Evolutionary conservation across 805 yeast genomes (phyloP), one percentile per base, ranked within the genome.

Genomic region (Candida lessepsii): DNA sequence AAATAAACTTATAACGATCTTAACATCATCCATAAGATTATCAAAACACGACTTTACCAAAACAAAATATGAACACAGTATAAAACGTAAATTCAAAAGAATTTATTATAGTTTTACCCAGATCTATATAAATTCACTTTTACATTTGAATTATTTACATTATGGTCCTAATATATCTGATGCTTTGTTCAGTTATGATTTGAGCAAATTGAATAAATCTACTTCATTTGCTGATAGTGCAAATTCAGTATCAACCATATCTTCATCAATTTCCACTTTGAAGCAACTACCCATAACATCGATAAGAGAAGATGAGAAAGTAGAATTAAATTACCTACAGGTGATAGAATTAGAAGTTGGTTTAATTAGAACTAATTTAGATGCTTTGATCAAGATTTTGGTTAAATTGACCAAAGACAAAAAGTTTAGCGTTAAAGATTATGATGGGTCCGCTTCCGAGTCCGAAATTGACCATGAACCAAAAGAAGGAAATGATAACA

Each of bases 111-210:
- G 82, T 1, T 70, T 80, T 42, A 75, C 86, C 2, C 83, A 79
- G 43, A 71, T 85, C 41, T 78, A 80, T 42, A 75, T 83, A 41
- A 80, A 80, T 52, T 84, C 86, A 7, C 68, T 75, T 35, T 55
- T 84, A n/a, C 83, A 77, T 54, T 64, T 83, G 39, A 65, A 68
- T 33, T 64, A 69, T 23, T 59, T 70, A 60, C 65, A 64, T 42
- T 48, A 61, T 40, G 44, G 56, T 4, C 35, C 35, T 3, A 20
- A 32, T 10, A 21, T 32, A 14, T 52, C 51, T n/a, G 42, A 53
- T 8, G 9, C 40, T 2, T 49, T 65, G 23, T 62, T 68, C 41
- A 57, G 51, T 26, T 51, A 53, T 23, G 70, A 65, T 37, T 54
- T 63, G 19, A 42, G 53, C 20, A 51, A 53, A 40, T 52, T 61